Base-by-base conservation (phyloP, 1,139 yeast genomes). In the Pichia sp. region DNA sequence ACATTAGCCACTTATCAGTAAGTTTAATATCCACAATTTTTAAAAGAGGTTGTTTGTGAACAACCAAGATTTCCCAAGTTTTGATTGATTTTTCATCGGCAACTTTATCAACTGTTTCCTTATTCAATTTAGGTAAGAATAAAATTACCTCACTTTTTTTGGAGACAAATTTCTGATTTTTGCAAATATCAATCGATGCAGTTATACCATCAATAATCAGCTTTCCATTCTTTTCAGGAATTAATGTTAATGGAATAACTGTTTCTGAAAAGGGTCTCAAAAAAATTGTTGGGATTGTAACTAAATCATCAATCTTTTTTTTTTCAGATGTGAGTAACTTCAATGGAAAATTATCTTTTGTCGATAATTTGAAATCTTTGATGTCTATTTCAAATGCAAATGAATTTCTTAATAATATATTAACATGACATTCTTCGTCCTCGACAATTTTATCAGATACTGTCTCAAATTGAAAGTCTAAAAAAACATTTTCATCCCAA, bases 301-400 rank as follows among this genome's bases (percentile, higher is more conserved):
- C 33, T 13, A 20, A 18, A 5, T 35, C 34, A 16, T 24, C 31
- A 10, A 24, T 13, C 10, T 34, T 31, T 26, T 36, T 38, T 13
- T 42, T 35, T 14, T 41, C 45, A 3, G 35, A 13, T 1, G 40
- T 22, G 10, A 16, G 10, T 6, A 38, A 7, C 8, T 39, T 39
- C 9, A 47, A 13, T 16, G 45, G 37, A 35, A 61, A 58, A 5
- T 42, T 50, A 14, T 61, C 56, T 8, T 49, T 15, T 59, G 74
- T 59, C 0, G 64, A 65, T 3, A 80, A 61, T 31, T 63, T 59
- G 3, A 86, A 58, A 36, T 76, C 77, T 26, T 67, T 66, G 4
- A 91, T 64, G 34, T 78, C 81, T 10, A 89, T 62, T 37, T 81
- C 87, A 59, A 86, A 87, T 10, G 77, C 74, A 62, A 78, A 87